phyloP scores from a whole-genome alignment of 306 rosid species.

The Rubus idaeus region DNA sequence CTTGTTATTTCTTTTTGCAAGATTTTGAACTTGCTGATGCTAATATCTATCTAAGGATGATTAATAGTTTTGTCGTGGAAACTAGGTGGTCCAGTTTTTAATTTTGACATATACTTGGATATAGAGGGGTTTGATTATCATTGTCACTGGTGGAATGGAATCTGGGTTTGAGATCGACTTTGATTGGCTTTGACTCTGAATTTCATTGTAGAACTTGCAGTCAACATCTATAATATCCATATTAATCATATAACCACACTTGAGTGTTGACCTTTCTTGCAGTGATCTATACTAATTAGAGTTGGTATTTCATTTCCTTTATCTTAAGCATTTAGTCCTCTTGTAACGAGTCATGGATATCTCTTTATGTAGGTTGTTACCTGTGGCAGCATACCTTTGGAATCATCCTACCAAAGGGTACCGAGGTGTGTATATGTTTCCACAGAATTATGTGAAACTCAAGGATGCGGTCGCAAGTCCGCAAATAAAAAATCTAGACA shows the following conservation, averaged over 20 bases:
- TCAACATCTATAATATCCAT: no score
- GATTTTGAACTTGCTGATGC: not conserved
- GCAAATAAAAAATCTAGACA: constrained; percentile 68
- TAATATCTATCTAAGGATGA: not conserved
- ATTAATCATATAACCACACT: not conserved
- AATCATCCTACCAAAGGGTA: constrained; percentile 85
- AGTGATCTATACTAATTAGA: not conserved
- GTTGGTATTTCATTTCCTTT: not conserved
- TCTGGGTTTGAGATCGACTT: not conserved
- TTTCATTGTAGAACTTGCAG: not conserved
- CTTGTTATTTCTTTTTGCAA: not conserved
- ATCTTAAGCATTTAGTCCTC: not conserved
- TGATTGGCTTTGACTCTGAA: not conserved
- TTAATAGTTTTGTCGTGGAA: not conserved
- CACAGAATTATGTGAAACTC: constrained; percentile 77
- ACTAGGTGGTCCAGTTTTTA: not conserved
- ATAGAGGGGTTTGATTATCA: not conserved
- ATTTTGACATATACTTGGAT: not conserved
- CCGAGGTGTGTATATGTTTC: constrained; percentile 87
- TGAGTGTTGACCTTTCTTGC: not conserved
- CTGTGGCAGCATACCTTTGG: constrained; percentile 97
- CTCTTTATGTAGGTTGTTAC: constrained; percentile 81
- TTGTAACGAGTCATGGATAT: constrained; percentile 1
- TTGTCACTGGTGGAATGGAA: not conserved
- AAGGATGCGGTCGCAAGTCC: constrained; percentile 78